Evolutionary conservation across 2,329 filamentous ascomycete species (phyloP).

Genomic region (Neopestalotiopsis sp.): DNA sequence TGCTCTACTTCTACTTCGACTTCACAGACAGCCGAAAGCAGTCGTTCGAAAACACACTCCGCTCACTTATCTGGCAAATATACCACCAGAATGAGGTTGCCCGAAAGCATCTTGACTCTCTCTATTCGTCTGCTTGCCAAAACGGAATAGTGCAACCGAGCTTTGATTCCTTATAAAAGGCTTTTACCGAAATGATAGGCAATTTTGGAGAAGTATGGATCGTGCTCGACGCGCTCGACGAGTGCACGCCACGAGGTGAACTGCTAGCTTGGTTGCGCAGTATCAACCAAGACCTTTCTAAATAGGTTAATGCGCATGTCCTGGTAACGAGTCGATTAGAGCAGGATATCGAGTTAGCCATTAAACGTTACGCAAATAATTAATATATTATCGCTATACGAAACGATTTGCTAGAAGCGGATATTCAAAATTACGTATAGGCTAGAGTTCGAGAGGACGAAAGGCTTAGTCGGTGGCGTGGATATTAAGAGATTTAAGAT

Average conservation of each 20-base stretch:
- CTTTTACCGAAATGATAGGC: constrained; percentile 30
- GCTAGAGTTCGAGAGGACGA: constrained; percentile 26
- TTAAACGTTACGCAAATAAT: too few relatives aligned
- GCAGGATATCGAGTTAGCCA: constrained; percentile 19
- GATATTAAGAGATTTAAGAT: constrained; percentile 25
- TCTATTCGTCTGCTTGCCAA: constrained; percentile 31
- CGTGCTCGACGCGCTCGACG: constrained; percentile 20
- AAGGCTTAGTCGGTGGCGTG: constrained; percentile 33
- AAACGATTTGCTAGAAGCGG: constrained; percentile 25
- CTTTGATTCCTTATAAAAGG: constrained; percentile 28
- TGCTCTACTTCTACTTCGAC: constrained; percentile 43
- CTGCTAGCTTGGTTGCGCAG: constrained; percentile 24
- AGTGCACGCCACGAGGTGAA: constrained; percentile 24
- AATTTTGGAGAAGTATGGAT: constrained; percentile 28
- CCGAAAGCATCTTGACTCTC: constrained; percentile 28
- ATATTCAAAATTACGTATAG: constrained; percentile 34
- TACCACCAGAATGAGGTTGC: constrained; percentile 26
- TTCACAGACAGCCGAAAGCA: constrained; percentile 46
- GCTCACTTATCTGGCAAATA: constrained; percentile 44
- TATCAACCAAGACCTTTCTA: not conserved
- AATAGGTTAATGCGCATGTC: constrained; percentile 22
- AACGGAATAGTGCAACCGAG: constrained; percentile 32
- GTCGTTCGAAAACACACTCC: constrained; percentile 37
- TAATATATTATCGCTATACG: constrained; percentile 29
- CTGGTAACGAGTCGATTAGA: constrained; percentile 33